Base-by-base conservation (phyloP, 176 grass and related monocot species). In the Echinochloa phyllopogon region DNA sequence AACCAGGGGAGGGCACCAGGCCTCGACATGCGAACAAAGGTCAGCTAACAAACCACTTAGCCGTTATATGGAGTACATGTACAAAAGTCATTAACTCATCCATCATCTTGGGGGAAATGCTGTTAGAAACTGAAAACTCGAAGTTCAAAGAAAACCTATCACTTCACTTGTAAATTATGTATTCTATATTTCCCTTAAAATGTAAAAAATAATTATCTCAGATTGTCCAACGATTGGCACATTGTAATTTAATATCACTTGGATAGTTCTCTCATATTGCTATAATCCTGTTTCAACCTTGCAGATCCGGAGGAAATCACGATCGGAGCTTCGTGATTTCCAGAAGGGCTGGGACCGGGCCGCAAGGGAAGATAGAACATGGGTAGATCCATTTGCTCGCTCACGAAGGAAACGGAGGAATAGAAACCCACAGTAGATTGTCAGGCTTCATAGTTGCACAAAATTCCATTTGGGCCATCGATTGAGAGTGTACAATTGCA, bases 331-430 rank as follows among this genome's bases (percentile, higher is more conserved):
- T 82, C 70, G 66, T 37, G 72, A 75, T 70, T 94, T 96, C 45
- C 86, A 93, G 77, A 88, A 86, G 70, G 77, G 94, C 12, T 96
- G 94, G 94, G 75, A 93, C 38, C 64, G 79, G 33, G 94, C 94
- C 6, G 10, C 81, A 23, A 94, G 77, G 76, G 94, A 94, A 87
- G 91, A 91, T 39, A 66, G 76, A 72, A 72, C 60, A 41, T 96
- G 94, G 94, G 61, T 91, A 1, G 94, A 96, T 80, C 91, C 94
- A 21, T 93, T 91, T 53, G 39, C 68, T 27, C 89, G 51, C 69
- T 58, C 87, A 8, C 61, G 62, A 45, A 80, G 80, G 74, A 86
- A 25, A 74, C 57, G 50, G 60, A 87, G 71, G 76, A 87, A 39
- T 37, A 87, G 80, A 40, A 72, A 15, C 51, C 69, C 59, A 48